Conservation (phyloP, 2,329 filamentous ascomycete species). For the Bipolaris bicolor region DNA sequence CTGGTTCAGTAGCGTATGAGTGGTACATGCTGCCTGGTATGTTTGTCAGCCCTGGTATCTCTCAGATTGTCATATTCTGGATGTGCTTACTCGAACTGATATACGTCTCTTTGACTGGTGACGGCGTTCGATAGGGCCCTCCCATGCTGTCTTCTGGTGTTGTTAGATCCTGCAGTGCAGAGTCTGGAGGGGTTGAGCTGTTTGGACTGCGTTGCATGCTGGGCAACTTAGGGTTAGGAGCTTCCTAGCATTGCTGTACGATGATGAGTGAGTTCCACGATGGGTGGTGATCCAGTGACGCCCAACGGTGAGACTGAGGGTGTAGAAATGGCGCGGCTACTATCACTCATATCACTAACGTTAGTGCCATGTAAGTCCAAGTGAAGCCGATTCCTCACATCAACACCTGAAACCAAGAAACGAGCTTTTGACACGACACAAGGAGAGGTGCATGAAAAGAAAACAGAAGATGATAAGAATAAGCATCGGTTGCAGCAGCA, state of each 20-base stretch:
- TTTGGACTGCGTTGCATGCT: background rate
- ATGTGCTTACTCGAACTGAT: conserved; percentile 8
- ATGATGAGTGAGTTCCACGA: background rate
- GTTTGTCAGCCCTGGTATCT: background rate
- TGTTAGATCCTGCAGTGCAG: background rate
- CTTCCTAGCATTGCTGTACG: background rate
- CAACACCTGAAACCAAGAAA: too few relatives aligned
- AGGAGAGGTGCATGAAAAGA: background rate
- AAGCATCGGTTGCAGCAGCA: background rate
- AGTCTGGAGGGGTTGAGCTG: background rate
- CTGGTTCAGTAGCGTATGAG: background rate
- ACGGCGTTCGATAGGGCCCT: conserved; percentile 12
- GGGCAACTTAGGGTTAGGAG: background rate
- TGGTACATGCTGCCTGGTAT: background rate
- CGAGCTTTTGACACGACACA: background rate
- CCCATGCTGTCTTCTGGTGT: conserved; percentile 3
- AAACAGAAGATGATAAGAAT: background rate
- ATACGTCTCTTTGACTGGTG: conserved; percentile 7
- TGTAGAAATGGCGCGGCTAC: conserved; percentile 13
- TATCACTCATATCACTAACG: background rate
- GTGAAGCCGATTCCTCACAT: background rate
- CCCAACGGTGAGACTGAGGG: conserved; percentile 1
- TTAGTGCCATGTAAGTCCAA: background rate
- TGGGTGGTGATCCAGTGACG: background rate
- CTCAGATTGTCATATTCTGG: accelerated